A percentile compares a stretch with the other conserved stretches of the same genome.
Conservation (phyloP, 768 basidiomycete genomes). For the Suillus spraguei region DNA sequence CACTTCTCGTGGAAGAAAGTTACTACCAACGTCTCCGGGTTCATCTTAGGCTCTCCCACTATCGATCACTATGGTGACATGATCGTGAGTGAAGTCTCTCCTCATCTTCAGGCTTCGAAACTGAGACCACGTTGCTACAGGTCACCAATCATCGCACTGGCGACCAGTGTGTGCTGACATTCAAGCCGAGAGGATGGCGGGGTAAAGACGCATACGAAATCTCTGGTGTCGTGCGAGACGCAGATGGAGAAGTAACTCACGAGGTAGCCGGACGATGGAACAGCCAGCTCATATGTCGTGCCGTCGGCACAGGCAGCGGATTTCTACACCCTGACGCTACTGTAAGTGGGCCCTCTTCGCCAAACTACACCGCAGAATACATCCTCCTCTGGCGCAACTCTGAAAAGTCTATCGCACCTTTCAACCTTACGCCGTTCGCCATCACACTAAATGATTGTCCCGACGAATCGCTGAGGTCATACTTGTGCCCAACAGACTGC, state of each 20-base stretch:
- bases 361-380: conserved; percentile 62
- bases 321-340: conserved; percentile 73
- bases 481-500: conserved; percentile 89
- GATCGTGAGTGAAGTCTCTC: conserved; percentile 58
- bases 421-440: conserved; percentile 95
- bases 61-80: conserved; percentile 97
- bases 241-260: conserved; percentile 65
- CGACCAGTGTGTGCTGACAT: conserved; percentile 86
- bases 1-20: conserved; percentile 98
- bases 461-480: conserved; percentile 62
- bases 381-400: conserved; percentile 94
- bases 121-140: conserved; percentile 34
- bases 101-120: not conserved
- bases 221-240: conserved; percentile 77
- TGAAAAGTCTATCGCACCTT: conserved; percentile 74
- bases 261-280: conserved; percentile 97
- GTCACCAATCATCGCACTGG: conserved; percentile 89
- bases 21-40: conserved; percentile 87
- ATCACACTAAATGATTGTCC: conserved; percentile 92
- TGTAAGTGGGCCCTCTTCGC: conserved; percentile 46
- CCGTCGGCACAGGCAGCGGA: conserved; percentile 59
- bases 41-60: conserved; percentile 86
- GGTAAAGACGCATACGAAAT: conserved; percentile 93
- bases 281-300: conserved; percentile 87
- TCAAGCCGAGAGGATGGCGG: conserved; percentile 96